Conservation (phyloP, 495 filamentous ascomycete species). For the Aspergillus nanangensis region DNA sequence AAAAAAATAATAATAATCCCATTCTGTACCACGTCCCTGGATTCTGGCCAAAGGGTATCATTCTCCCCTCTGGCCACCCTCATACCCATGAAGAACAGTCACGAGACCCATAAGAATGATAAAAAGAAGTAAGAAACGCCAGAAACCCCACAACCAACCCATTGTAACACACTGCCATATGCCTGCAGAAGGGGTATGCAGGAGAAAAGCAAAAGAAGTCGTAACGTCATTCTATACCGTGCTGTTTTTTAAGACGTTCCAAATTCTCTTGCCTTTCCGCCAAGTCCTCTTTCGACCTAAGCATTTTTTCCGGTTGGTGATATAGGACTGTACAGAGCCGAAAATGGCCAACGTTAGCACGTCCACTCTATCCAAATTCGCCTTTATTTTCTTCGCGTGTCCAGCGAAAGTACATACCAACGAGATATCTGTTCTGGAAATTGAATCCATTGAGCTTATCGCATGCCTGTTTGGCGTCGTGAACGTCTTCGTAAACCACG, state of each 20-base stretch:
- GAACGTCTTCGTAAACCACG: conserved; percentile 98
- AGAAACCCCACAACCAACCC: conserved; percentile 43
- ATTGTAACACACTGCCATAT: conserved; percentile 36
- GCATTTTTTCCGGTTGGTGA: conserved; percentile 98
- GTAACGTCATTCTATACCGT: conserved; percentile 88
- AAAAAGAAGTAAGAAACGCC: conserved; percentile 31
- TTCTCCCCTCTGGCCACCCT: conserved; percentile 22
- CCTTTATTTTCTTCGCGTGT: background rate
- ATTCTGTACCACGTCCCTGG: conserved; percentile 18
- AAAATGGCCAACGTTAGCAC: background rate
- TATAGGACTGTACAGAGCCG: conserved; percentile 67
- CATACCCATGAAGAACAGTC: conserved; percentile 26
- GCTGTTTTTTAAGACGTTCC: conserved; percentile 95
- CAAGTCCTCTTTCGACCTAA: conserved; percentile 86
- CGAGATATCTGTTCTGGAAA: conserved; percentile 98
- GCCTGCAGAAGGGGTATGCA: conserved; percentile 34
- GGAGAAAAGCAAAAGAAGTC: conserved; percentile 27
- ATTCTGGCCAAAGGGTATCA: conserved; percentile 14
- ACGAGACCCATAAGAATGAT: conserved; percentile 25
- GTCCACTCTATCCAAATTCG: background rate
- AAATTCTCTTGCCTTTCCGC: conserved; percentile 92
- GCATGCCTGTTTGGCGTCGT: conserved; percentile 97
- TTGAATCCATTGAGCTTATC: conserved; percentile 99
- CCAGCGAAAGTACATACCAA: conserved; percentile 60
- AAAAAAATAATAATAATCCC: conserved; percentile 19